These are phyloP conservation scores for Magnolia sinica DNA, from an alignment of 164 flowering plant genomes.

Conservation along the genomic window DNA sequence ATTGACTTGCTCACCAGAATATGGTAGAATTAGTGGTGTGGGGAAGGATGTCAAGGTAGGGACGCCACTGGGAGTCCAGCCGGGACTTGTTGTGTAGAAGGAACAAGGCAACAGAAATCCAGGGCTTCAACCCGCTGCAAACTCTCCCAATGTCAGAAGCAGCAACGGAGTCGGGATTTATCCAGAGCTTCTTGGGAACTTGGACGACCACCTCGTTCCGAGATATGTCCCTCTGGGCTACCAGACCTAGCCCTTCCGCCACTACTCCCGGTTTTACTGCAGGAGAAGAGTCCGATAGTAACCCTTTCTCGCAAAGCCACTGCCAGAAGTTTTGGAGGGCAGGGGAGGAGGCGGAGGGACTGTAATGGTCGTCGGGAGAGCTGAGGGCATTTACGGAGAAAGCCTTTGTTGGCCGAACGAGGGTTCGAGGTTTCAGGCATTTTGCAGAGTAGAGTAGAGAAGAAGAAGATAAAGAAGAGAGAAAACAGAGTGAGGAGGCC, in stretches of 20 bases:
- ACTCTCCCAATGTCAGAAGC: slow-evolving; percentile 76
- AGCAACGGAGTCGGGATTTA: slow-evolving; percentile 70
- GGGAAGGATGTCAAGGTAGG: slow-evolving; percentile 70
- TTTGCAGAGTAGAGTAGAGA: no score
- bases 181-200: slow-evolving; percentile 81
- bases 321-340: slow-evolving; percentile 59
- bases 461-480: no score
- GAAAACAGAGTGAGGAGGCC: no score
- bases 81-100: slow-evolving; percentile 64
- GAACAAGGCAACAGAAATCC: slow-evolving; percentile 86
- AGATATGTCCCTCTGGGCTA: slow-evolving; percentile 59
- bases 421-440: no score
- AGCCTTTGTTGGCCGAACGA: not conserved
- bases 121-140: slow-evolving; percentile 74
- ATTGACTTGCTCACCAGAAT: slow-evolving; percentile 42
- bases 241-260: slow-evolving; percentile 71
- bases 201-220: slow-evolving; percentile 79
- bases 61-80: slow-evolving; percentile 56
- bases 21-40: slow-evolving; percentile 65
- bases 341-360: slow-evolving; percentile 14
- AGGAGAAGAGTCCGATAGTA: slow-evolving; percentile 53
- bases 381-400: not conserved
- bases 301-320: slow-evolving; percentile 66
- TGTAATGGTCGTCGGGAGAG: not conserved
- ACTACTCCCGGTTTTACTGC: slow-evolving; percentile 52